Evolutionary conservation across 2,329 filamentous ascomycete species (phyloP).

Genomic region (Epichloe coenophiala): DNA sequence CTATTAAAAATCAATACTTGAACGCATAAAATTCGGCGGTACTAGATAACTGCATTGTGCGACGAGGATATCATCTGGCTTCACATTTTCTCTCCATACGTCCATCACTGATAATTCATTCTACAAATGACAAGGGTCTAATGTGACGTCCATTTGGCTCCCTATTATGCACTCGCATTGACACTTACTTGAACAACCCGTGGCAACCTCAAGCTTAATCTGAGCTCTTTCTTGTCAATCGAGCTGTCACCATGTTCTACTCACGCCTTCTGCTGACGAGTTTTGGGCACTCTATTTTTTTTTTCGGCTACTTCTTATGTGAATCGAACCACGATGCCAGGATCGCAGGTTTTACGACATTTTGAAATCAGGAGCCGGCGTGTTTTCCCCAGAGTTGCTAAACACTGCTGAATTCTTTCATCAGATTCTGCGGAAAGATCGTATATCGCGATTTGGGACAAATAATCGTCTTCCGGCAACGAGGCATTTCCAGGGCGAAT

Average conservation of each 20-base stretch:
- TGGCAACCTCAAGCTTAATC: not conserved
- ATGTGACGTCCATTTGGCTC: not conserved
- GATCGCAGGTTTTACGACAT: not conserved
- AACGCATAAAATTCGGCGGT: not conserved
- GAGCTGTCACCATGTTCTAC: too few species aligned
- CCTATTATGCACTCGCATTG: not conserved
- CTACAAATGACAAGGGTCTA: not conserved
- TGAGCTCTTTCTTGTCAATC: too few species aligned
- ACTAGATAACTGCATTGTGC: not conserved
- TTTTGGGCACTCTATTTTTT: too few species aligned
- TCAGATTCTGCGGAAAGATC: conserved; percentile 19
- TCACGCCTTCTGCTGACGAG: too few species aligned
- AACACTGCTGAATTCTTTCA: conserved; percentile 2
- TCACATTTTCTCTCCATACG: not conserved
- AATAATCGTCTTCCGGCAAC: conserved; percentile 35
- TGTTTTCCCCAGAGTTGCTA: conserved; percentile 2
- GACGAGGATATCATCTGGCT: not conserved
- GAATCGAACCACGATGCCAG: not conserved
- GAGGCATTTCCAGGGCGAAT: conserved; percentile 57
- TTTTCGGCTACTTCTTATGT: not conserved
- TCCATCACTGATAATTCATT: not conserved
- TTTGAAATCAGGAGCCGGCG: not conserved
- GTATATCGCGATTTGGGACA: conserved; percentile 20
- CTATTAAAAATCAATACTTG: too few species aligned
- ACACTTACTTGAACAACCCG: not conserved